Evolutionary conservation across 805 yeast species (phyloP).

Genomic region (Wickerhamomyces rabaulensis): DNA sequence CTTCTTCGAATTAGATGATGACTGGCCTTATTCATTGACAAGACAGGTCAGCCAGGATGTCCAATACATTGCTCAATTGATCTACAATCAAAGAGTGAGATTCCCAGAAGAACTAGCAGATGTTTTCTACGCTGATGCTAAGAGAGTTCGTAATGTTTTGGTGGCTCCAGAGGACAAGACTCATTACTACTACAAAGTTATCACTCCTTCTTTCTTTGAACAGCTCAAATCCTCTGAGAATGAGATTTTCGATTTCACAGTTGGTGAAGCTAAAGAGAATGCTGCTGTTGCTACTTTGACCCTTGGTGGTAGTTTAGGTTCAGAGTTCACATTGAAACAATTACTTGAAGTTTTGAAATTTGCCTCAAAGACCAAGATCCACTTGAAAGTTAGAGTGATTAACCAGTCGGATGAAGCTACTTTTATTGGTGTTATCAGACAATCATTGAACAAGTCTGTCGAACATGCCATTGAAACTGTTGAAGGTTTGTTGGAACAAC

Average conservation of each 20-base stretch:
- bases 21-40: constrained; percentile 53
- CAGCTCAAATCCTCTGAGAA: constrained; percentile 2
- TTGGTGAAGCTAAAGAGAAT: constrained; percentile 5
- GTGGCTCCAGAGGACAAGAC: constrained; percentile 44
- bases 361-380: constrained; percentile 20
- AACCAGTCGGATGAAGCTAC: constrained; percentile 20
- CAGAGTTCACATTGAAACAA: constrained; percentile 36
- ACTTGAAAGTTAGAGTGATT: constrained; percentile 35
- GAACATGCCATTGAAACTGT: constrained; percentile 12
- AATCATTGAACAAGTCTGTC: constrained; percentile 11
- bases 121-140: constrained; percentile 38
- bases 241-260: constrained; percentile 20
- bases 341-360: constrained; percentile 31
- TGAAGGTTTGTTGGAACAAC: constrained; percentile 6
- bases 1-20: constrained; percentile 42
- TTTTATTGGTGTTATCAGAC: constrained; percentile 16
- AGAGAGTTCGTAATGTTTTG: constrained; percentile 39
- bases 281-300: constrained; percentile 38
- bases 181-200: constrained; percentile 25
- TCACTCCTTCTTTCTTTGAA: constrained; percentile 13
- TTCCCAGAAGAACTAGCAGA: constrained; percentile 28
- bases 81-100: constrained; percentile 20
- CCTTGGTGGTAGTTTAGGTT: constrained; percentile 53
- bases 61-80: constrained; percentile 19
- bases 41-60: constrained; percentile 53